These are phyloP conservation scores for Candida vartiovaarae DNA, from an alignment of 805 yeast species.

Conservation along the genomic window DNA sequence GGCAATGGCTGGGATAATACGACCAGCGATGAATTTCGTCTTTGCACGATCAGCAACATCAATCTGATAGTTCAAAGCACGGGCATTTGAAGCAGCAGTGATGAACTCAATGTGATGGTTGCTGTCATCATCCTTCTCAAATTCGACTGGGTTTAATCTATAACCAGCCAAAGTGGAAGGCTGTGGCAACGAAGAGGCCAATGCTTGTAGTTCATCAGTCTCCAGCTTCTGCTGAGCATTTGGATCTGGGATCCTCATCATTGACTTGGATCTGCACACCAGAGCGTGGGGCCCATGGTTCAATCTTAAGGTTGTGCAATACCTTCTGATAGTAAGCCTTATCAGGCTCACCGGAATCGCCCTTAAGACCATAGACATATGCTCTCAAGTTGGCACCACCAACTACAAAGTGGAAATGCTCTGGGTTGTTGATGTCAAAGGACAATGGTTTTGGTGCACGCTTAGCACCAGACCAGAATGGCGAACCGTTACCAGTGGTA, in stretches of 20 bases:
- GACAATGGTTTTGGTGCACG: constrained; percentile 86
- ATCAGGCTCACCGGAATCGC: constrained; percentile 48
- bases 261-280: constrained; percentile 76
- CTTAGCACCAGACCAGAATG: constrained; percentile 97
- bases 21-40: constrained; percentile 96
- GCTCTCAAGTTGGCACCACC: constrained; percentile 93
- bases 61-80: constrained; percentile 87
- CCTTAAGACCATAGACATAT: constrained; percentile 81
- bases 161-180: constrained; percentile 87
- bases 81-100: constrained; percentile 90
- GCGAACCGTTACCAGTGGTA: constrained; percentile 79
- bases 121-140: constrained; percentile 96
- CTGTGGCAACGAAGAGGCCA: constrained; percentile 78
- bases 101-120: constrained; percentile 97
- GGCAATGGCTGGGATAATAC: constrained; percentile 98
- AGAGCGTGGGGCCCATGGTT: constrained; percentile 68
- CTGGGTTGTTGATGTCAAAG: constrained; percentile 67
- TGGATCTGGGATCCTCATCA: constrained; percentile 88
- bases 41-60: constrained; percentile 83
- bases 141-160: constrained; percentile 82
- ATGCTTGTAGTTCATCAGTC: constrained; percentile 53
- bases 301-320: constrained; percentile 40
- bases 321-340: constrained; percentile 45
- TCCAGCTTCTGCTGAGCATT: constrained; percentile 48
- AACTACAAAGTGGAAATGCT: constrained; percentile 76